A percentile compares a stretch with the other conserved stretches of the same genome.
Conservation (phyloP, 2,329 filamentous ascomycete genomes). For the Blumeria graminis region DNA sequence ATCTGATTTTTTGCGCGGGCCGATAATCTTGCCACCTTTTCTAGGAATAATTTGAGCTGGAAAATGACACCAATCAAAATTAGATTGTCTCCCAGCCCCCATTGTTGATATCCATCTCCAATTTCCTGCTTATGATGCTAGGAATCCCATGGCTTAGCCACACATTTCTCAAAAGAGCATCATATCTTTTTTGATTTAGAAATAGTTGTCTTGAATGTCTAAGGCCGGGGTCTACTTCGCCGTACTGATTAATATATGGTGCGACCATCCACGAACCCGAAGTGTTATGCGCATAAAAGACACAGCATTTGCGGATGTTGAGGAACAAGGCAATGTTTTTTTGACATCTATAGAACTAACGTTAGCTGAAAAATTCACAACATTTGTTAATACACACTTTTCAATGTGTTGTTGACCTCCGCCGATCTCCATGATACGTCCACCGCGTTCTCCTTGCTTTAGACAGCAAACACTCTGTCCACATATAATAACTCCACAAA, state of each 20-base stretch:
- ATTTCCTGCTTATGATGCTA: slow-evolving; percentile 64
- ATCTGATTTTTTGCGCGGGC: too few relatives aligned
- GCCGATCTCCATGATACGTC: slow-evolving; percentile 27
- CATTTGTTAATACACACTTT: slow-evolving; percentile 32
- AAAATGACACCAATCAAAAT: background rate
- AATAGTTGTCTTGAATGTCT: slow-evolving; percentile 73
- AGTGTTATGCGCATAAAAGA: slow-evolving; percentile 61
- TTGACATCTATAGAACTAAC: slow-evolving; percentile 40
- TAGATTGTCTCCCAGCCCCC: slow-evolving; percentile 81
- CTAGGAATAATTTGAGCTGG: background rate
- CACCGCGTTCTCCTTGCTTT: slow-evolving; percentile 22
- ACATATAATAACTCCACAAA: slow-evolving; percentile 94
- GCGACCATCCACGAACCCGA: slow-evolving; percentile 70
- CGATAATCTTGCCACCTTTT: too few relatives aligned
- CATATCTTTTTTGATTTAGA: slow-evolving; percentile 82
- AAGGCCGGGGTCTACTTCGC: slow-evolving; percentile 81
- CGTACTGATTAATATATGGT: slow-evolving; percentile 87
- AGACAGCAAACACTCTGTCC: slow-evolving; percentile 83
- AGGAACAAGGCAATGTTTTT: slow-evolving; percentile 81
- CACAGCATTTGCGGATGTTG: slow-evolving; percentile 86
- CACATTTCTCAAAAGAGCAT: slow-evolving; percentile 59
- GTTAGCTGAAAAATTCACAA: background rate
- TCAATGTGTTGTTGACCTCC: slow-evolving; percentile 79
- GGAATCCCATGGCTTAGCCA: slow-evolving; percentile 77
- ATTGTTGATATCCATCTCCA: slow-evolving; percentile 91